phyloP scores from a whole-genome alignment of 495 filamentous ascomycete species.

The Penicillium pulvis region DNA sequence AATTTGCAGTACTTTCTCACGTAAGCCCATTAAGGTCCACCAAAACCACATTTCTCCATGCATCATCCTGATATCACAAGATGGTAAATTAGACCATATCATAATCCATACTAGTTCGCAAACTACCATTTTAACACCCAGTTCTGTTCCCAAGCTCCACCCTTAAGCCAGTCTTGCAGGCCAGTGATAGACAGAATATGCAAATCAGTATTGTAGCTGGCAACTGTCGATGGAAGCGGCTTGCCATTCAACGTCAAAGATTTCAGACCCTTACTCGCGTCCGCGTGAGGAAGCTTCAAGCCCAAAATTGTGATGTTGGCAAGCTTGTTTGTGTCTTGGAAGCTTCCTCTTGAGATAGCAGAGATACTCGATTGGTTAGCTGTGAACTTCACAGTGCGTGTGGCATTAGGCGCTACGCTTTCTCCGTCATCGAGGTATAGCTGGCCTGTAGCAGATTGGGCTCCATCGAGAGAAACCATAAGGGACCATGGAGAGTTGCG shows the following conservation, averaged over 20 bases:
- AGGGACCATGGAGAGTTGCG: conserved; percentile 71
- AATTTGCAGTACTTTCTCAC: background rate
- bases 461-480: conserved; percentile 59
- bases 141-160: conserved; percentile 57
- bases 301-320: conserved; percentile 70
- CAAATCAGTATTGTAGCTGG: conserved; percentile 51
- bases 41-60: background rate
- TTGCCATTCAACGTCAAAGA: conserved; percentile 56
- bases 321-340: conserved; percentile 61
- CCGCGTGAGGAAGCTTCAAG: conserved; percentile 30
- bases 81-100: background rate
- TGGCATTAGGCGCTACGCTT: conserved; percentile 60
- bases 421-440: conserved; percentile 87
- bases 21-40: background rate
- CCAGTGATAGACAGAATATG: conserved; percentile 52
- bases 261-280: conserved; percentile 25
- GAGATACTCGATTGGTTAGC: conserved; percentile 48
- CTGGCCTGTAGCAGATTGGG: conserved; percentile 62
- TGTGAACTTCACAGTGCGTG: conserved; percentile 60
- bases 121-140: conserved; percentile 38
- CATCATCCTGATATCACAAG: background rate
- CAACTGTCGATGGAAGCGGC: conserved; percentile 36
- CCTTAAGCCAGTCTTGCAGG: conserved; percentile 48
- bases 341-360: conserved; percentile 53
- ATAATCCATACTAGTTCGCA: background rate